Conservation (phyloP, 352 stramenopile species). For the Phytophthora fragariaefolia region DNA sequence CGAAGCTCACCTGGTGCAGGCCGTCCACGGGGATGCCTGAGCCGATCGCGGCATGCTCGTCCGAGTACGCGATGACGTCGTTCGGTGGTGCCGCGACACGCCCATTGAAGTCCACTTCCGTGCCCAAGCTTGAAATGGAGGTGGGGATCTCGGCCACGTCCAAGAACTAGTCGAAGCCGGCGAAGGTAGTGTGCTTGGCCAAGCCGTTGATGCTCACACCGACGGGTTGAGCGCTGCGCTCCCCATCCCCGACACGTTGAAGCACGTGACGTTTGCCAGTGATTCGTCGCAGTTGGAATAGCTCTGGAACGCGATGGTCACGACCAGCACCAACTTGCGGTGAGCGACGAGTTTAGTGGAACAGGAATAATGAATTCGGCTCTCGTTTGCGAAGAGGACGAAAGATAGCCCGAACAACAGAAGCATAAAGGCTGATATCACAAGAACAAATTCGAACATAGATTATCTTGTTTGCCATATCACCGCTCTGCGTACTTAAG, state of each 20-base stretch:
- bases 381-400: too few species aligned
- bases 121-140: constrained; percentile 47
- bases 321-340: constrained; percentile 64
- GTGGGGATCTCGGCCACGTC: constrained; percentile 54
- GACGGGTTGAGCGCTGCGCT: constrained; percentile 45
- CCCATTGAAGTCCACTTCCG: constrained; percentile 49
- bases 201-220: constrained; percentile 60
- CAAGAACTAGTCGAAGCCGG: constrained; percentile 49
- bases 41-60: constrained; percentile 43
- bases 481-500: too few species aligned
- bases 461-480: too few species aligned
- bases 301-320: constrained; percentile 56
- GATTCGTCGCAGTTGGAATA: constrained; percentile 67
- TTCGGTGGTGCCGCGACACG: constrained; percentile 50
- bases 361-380: too few species aligned
- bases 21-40: constrained; percentile 66
- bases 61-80: constrained; percentile 43
- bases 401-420: too few species aligned
- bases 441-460: too few species aligned
- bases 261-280: constrained; percentile 64
- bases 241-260: constrained; percentile 56
- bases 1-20: constrained; percentile 70
- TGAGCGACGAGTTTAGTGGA: too few species aligned
- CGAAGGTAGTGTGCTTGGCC: constrained; percentile 36
- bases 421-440: too few species aligned